Conservation (phyloP, 2,329 filamentous ascomycete genomes). For the Pseudogymnoascus sp. region DNA sequence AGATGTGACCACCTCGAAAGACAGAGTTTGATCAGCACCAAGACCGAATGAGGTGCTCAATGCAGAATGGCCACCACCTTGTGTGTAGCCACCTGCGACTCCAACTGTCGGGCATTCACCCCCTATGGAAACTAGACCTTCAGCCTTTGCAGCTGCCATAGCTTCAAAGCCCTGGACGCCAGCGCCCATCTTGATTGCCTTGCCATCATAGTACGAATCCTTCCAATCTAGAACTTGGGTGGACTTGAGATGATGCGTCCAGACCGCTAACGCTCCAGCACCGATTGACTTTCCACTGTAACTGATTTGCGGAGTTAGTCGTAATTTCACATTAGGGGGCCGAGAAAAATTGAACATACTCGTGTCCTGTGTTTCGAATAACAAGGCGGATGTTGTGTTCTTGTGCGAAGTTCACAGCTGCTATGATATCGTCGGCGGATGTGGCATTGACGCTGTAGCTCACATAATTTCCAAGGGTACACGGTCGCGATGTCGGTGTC, state of each 20-base stretch:
- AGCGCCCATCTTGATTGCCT: slow-evolving; percentile 47
- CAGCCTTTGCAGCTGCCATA: slow-evolving; percentile 34
- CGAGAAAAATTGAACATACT: slow-evolving; percentile 27
- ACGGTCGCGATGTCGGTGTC: slow-evolving; percentile 31
- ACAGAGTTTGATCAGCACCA: slow-evolving; percentile 51
- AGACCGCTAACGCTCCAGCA: slow-evolving; percentile 50
- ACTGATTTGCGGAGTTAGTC: slow-evolving; percentile 14
- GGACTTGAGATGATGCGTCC: slow-evolving; percentile 49
- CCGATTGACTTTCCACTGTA: slow-evolving; percentile 55
- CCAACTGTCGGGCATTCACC: slow-evolving; percentile 53
- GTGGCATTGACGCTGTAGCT: slow-evolving; percentile 27
- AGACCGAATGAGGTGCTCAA: slow-evolving; percentile 51
- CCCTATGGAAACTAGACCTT: slow-evolving; percentile 41
- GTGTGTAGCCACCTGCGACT: slow-evolving; percentile 51
- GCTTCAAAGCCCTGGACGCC: slow-evolving; percentile 46
- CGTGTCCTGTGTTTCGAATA: slow-evolving; percentile 52
- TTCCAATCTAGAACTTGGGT: slow-evolving; percentile 36
- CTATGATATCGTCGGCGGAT: slow-evolving; percentile 20
- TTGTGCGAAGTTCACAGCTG: slow-evolving; percentile 33
- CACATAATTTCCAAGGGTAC: slow-evolving; percentile 34
- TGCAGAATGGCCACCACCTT: slow-evolving; percentile 53
- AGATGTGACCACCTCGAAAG: slow-evolving; percentile 50
- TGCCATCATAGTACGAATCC: slow-evolving; percentile 39
- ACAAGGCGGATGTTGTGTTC: slow-evolving; percentile 36
- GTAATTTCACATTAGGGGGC: background rate